These are phyloP conservation scores for Dipteronia dyeriana DNA, from an alignment of 345 rosid genomes.

Conservation along the genomic window DNA sequence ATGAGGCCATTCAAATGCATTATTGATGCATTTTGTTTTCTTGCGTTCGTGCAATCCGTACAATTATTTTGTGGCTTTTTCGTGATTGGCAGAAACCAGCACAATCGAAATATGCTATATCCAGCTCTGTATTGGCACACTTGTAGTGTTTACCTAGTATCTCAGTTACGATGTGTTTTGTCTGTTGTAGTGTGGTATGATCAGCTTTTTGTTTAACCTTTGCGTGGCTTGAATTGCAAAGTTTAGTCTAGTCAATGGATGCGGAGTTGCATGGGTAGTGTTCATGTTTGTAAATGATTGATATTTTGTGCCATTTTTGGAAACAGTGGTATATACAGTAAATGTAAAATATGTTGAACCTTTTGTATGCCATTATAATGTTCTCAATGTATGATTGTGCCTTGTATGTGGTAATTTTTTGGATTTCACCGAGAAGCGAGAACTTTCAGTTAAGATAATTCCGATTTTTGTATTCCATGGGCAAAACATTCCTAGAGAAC, in stretches of 20 bases:
- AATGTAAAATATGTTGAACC: too few relatives aligned
- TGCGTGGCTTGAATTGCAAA: not conserved
- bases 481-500: too few relatives aligned
- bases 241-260: not conserved
- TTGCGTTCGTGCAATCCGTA: not conserved
- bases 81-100: not conserved
- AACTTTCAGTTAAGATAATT: too few relatives aligned
- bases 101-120: not conserved
- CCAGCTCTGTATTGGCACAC: too few relatives aligned
- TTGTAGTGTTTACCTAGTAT: too few relatives aligned
- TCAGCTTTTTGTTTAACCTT: not conserved
- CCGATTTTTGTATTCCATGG: too few relatives aligned
- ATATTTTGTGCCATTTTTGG: not conserved
- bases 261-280: not conserved
- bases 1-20: not conserved
- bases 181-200: not conserved
- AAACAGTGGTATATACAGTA: too few relatives aligned
- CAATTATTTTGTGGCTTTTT: not conserved
- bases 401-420: too few relatives aligned
- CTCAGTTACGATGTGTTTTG: too few relatives aligned
- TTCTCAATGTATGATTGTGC: too few relatives aligned
- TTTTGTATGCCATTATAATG: too few relatives aligned
- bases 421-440: too few relatives aligned
- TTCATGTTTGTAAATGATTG: not conserved
- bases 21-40: not conserved